Evolutionary conservation across 306 rosid genomes (phyloP), one percentile per base, ranked within the genome.

Genomic region (Mimosa pudica): DNA sequence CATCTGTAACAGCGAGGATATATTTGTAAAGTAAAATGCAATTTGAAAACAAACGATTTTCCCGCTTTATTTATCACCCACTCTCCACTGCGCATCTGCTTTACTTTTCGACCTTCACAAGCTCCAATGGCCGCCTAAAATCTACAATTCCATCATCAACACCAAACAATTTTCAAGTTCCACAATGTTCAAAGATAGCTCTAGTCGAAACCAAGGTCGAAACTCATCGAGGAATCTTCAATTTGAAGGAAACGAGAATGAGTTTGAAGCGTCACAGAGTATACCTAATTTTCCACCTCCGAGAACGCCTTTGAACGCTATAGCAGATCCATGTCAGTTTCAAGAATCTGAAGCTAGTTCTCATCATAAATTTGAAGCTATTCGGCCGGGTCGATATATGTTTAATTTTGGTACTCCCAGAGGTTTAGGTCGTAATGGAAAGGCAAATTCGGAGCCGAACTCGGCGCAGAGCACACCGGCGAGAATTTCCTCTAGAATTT

Each of bases 261-360:
- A 82, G 9, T 87, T 86, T 63, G 94, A 91, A 66, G 54, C 84
- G 9, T 74, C 82, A 47, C 75, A 57, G 24, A 89, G 80, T 74
- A 82, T 68, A 16, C 42, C 82, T 77, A 86, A 85, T 58, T 86
- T 67, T 49, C 97, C 90, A 35, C 98, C 92, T 14, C 96, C 92
- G 0, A 83, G 98, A 80, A 86, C 95, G 3, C 98, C 98, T 57
- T 58, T 94, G 24, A 86, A 92, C 85, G 51, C 87, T 73, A 92
- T 94, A 10, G 80, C 91, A 2, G 98, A 92, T 76, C 98, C 98
- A 11, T 85, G 91, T 54, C 98, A 89, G 81, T 86, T 30, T 80
- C 87, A 74, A 0, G 89, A 84, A 10, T 57, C 81, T 47, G 89
- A 81, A 16, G 64, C 67, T 55, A 55, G 86, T 64, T 78, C 84